phyloP scores from a whole-genome alignment of 2,329 filamentous ascomycete genomes.

The Stromatinia cepivora region DNA sequence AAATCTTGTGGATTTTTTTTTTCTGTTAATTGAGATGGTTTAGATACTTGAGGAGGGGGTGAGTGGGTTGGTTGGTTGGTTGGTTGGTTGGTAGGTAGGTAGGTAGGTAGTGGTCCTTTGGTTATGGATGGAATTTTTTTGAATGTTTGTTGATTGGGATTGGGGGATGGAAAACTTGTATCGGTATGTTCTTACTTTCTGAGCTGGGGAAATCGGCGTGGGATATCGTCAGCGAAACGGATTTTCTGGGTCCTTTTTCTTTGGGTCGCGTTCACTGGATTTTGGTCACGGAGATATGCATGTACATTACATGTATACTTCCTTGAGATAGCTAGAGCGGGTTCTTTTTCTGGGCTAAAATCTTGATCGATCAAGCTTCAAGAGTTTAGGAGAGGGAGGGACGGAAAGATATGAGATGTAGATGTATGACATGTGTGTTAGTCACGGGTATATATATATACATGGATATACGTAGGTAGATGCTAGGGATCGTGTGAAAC shows the following conservation, averaged over 20 bases:
- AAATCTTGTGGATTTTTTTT: not conserved
- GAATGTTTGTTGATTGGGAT: not conserved
- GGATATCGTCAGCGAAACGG: conserved; percentile 18
- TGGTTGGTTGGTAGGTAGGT: too few species aligned
- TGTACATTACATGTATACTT: not conserved
- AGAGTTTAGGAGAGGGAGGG: not conserved
- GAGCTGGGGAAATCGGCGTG: not conserved
- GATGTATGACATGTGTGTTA: too few species aligned
- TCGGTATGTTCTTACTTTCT: not conserved
- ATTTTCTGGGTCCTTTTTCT: not conserved
- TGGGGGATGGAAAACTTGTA: too few species aligned
- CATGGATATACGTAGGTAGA: not conserved
- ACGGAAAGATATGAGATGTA: too few species aligned
- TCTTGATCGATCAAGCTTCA: not conserved
- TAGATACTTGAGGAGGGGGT: too few species aligned
- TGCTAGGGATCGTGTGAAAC: not conserved
- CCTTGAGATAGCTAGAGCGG: not conserved
- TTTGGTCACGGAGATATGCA: too few species aligned
- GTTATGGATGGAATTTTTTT: not conserved
- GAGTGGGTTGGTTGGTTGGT: too few species aligned
- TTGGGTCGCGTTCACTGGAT: not conserved
- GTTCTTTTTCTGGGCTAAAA: not conserved
- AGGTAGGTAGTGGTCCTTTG: not conserved
- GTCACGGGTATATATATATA: not conserved
- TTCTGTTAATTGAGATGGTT: too few species aligned